phyloP scores from a whole-genome alignment of 2,329 filamentous ascomycete genomes.

The Phyllosticta capitalensis region DNA sequence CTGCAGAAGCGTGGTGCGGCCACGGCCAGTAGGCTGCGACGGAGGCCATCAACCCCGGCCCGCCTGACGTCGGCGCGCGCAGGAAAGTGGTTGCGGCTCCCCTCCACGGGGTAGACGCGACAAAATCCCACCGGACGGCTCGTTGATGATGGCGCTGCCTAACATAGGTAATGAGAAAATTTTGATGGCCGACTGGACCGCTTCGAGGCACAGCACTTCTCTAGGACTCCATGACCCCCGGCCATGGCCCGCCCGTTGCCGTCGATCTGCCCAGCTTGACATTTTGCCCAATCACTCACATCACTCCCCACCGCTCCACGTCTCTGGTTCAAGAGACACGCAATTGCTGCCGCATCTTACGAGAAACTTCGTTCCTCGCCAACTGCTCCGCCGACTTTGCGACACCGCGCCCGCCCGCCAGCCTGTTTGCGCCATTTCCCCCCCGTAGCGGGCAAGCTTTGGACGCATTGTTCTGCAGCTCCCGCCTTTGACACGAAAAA shows the following conservation, averaged over 20 bases:
- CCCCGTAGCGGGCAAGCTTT: conserved; percentile 2
- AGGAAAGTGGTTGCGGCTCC: neutral
- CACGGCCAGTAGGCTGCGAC: neutral
- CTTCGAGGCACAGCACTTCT: neutral
- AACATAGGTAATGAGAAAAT: neutral
- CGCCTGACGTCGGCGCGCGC: neutral
- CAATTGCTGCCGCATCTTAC: neutral
- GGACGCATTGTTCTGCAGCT: conserved; percentile 1
- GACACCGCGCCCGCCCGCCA: neutral
- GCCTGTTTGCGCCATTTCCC: conserved; percentile 7
- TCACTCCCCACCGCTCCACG: neutral
- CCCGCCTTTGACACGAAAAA: neutral
- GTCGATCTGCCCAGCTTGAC: neutral
- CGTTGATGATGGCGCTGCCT: neutral
- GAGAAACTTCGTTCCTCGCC: neutral
- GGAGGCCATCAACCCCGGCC: neutral
- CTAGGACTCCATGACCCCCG: neutral
- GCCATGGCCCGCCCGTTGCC: neutral
- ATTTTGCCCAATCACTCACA: neutral
- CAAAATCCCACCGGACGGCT: neutral
- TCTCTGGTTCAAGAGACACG: neutral
- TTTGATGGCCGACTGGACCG: neutral
- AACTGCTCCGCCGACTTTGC: conserved; percentile 4
- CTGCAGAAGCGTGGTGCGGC: neutral
- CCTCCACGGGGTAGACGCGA: neutral